Evolutionary conservation across 495 filamentous ascomycete species (phyloP).

Genomic region (Pyronema domesticum): DNA sequence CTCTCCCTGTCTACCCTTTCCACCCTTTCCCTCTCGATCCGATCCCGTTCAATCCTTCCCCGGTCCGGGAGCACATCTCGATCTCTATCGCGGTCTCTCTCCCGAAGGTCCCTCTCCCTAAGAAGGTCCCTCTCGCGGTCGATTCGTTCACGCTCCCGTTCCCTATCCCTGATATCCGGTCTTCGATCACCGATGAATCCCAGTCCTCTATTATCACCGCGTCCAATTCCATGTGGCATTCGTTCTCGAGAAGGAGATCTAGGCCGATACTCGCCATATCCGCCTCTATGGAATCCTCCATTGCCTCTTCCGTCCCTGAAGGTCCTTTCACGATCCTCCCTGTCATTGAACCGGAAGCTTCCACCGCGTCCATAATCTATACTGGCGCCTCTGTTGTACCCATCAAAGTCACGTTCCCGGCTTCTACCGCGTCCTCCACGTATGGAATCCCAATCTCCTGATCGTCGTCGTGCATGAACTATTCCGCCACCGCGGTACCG

Average conservation of each 20-base stretch:
- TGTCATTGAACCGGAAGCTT: slow-evolving; percentile 9
- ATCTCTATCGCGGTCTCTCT: slow-evolving; percentile 3
- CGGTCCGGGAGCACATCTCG: neutral
- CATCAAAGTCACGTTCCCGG: slow-evolving; percentile 15
- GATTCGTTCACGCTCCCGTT: slow-evolving; percentile 2
- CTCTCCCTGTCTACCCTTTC: slow-evolving; percentile 4
- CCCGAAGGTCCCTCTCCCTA: neutral
- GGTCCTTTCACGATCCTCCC: slow-evolving; percentile 16
- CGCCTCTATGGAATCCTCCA: neutral
- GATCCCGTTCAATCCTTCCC: neutral
- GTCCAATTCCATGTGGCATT: slow-evolving; percentile 9
- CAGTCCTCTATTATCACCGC: slow-evolving; percentile 14
- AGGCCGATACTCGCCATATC: slow-evolving; percentile 16
- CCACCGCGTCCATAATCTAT: slow-evolving; percentile 18
- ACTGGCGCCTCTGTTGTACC: slow-evolving; percentile 13
- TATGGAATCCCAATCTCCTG: slow-evolving; percentile 17
- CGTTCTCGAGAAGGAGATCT: slow-evolving; percentile 20
- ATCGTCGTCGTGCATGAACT: slow-evolving; percentile 10
- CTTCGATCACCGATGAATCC: slow-evolving; percentile 18
- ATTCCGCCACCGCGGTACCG: slow-evolving; percentile 9
- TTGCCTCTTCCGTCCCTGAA: slow-evolving; percentile 18
- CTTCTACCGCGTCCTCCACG: slow-evolving; percentile 17
- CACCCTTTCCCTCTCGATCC: slow-evolving; percentile 4
- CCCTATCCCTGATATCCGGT: slow-evolving; percentile 16
- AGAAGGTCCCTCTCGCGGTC: neutral